These are phyloP conservation scores for Lycium barbarum DNA, from an alignment of 257 asterid species.

Conservation along the genomic window DNA sequence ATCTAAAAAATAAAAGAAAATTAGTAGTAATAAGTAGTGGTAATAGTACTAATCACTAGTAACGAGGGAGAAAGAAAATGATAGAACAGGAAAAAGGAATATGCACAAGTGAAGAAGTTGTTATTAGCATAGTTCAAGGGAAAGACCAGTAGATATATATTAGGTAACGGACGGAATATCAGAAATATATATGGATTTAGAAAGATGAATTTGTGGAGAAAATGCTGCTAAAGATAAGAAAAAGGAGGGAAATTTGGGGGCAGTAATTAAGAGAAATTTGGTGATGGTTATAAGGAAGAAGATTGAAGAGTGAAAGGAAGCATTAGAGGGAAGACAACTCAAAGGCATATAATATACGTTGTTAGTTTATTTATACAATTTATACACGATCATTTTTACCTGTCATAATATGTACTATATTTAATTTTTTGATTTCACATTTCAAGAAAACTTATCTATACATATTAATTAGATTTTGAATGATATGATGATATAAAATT, in stretches of 20 bases:
- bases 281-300: slow-evolving; percentile 24
- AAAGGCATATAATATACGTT: not conserved
- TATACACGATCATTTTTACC: too few species aligned
- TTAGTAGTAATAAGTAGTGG: not conserved
- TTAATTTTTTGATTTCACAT: too few species aligned
- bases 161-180: slow-evolving; percentile 48
- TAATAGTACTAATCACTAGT: not conserved
- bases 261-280: slow-evolving; percentile 26
- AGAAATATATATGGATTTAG: not conserved
- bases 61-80: slow-evolving; percentile 44
- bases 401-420: too few species aligned
- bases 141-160: slow-evolving; percentile 44
- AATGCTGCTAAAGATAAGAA: not conserved
- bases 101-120: slow-evolving; percentile 36
- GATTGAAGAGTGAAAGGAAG: not conserved
- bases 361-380: not conserved
- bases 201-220: not conserved
- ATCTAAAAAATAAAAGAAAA: not conserved
- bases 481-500: too few species aligned
- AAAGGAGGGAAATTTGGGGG: slow-evolving; percentile 23
- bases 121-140: slow-evolving; percentile 43
- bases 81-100: slow-evolving; percentile 28
- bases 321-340: not conserved
- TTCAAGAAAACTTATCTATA: too few species aligned
- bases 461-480: too few species aligned